Evolutionary conservation across 129 eudicot species (phyloP), one percentile per base, ranked within the genome.

Genomic region (Flaveria bidentis): DNA sequence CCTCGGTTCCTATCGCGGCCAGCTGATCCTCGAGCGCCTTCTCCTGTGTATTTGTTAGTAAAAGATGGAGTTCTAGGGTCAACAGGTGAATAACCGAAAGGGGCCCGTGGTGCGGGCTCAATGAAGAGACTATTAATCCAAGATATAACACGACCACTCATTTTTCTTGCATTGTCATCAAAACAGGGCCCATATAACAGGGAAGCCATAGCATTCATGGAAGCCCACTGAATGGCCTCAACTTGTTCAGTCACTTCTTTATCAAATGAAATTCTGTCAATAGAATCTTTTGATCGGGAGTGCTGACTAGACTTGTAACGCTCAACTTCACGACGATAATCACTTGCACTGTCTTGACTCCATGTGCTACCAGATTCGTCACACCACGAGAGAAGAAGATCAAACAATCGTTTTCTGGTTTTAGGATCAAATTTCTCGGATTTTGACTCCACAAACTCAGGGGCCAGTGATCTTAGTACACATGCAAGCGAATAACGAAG

Each of bases 41-140:
- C 98, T 73, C 90, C 97, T 14, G 88, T 36, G 72, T 82, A 87
- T 75, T 91, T 94, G 28, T 86, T 89, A 49, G 96, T 74, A 76
- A 89, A 91, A 23, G 99, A 94, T 25, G 99, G 99, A n/a, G 99
- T 94, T 78, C 99, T 83, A 61, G 99, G 99, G 89, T 94, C 99
- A 41, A 96, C 97, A 0, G 99, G 99, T 22, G 97, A 94, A 80
- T 88, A 81, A 49, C 99, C 99, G 78, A 94, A 94, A n/a, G 97
- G 96, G 51, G 90, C 97, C 84, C 97, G 87, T 5, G 99, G 93
- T 56, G 99, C 91, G 23, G 97, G 96, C 82, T 94, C 99, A 71
- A 91, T 89, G 79, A 94, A 94, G 56, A 94, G 82, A 84, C 99
- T 89, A 67, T 94, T 94, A 75, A 94, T 94, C 99, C 99, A 94